Percentiles rank a stretch among this genome's conserved stretches.
Evolutionary conservation across 2,329 filamentous ascomycete species (phyloP).

Genomic region (Stylonectria norvegica): DNA sequence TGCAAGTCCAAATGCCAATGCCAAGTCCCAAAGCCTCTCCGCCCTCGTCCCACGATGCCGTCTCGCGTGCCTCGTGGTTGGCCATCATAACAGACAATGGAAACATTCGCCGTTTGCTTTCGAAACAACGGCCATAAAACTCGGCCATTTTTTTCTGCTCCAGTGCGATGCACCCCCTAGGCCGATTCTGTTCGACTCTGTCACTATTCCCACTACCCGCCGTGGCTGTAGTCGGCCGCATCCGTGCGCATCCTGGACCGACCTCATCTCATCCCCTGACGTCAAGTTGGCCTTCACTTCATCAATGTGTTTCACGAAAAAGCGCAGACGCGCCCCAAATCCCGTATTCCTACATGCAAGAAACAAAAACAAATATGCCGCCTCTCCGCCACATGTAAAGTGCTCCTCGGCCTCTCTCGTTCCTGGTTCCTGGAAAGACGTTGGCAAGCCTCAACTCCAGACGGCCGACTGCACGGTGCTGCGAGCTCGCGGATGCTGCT

Average conservation of each 20-base stretch:
- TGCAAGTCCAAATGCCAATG: no score
- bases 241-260: neutral
- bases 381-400: neutral
- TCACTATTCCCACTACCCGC: neutral
- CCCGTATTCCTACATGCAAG: neutral
- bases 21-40: no score
- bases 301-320: constrained; percentile 23
- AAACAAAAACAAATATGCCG: neutral
- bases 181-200: neutral
- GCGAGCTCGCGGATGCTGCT: no score
- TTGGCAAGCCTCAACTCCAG: no score
- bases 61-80: neutral
- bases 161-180: neutral
- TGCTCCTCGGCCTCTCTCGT: no score
- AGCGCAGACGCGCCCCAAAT: constrained; percentile 20
- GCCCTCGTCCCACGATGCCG: neutral
- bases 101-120: neutral
- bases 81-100: neutral
- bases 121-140: neutral
- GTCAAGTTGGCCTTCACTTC: constrained; percentile 20
- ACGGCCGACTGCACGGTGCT: no score
- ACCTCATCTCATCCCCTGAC: constrained; percentile 2
- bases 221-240: no score
- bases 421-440: no score
- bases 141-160: neutral